Evolutionary conservation across 2,329 filamentous ascomycete genomes (phyloP).

Genomic region (Talaromyces atroroseus): DNA sequence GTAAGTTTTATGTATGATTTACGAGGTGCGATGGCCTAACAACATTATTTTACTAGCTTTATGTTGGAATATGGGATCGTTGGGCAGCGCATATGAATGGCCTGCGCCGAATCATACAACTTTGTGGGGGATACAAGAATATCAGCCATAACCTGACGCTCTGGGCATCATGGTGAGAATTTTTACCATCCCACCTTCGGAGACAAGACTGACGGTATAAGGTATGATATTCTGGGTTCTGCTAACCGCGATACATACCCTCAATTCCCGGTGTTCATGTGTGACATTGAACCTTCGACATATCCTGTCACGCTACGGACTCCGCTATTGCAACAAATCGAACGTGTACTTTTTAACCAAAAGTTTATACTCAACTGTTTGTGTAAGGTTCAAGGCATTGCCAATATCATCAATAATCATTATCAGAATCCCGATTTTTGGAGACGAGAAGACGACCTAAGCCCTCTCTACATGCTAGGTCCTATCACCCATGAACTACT

Average conservation of each 20-base stretch:
- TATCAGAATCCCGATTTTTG: conserved; percentile 7
- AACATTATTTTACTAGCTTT: conserved; percentile 8
- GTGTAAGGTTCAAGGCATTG: neutral
- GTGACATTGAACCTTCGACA: neutral
- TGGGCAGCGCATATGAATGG: conserved; percentile 20
- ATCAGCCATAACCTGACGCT: conserved; percentile 10
- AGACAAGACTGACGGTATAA: neutral
- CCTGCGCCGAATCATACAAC: conserved; percentile 16
- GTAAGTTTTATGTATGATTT: conserved; percentile 5
- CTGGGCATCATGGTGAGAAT: conserved; percentile 10
- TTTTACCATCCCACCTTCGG: neutral
- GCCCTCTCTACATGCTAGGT: conserved; percentile 11
- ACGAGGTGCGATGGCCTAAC: neutral
- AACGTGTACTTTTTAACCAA: neutral
- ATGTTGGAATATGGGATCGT: conserved; percentile 19
- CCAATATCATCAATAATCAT: conserved; percentile 3
- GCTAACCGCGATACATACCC: conserved; percentile 1
- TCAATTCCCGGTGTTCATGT: conserved; percentile 6
- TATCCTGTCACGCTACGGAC: neutral
- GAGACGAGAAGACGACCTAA: conserved; percentile 16
- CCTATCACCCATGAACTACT: conserved; percentile 14
- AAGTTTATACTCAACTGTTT: neutral
- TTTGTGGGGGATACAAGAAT: conserved; percentile 17
- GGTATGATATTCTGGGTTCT: conserved; percentile 9
- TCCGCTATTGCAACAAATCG: neutral